Evolutionary conservation across 163 green algal genomes (phyloP).

Genomic region (Chlamydomonas reinhardtii): DNA sequence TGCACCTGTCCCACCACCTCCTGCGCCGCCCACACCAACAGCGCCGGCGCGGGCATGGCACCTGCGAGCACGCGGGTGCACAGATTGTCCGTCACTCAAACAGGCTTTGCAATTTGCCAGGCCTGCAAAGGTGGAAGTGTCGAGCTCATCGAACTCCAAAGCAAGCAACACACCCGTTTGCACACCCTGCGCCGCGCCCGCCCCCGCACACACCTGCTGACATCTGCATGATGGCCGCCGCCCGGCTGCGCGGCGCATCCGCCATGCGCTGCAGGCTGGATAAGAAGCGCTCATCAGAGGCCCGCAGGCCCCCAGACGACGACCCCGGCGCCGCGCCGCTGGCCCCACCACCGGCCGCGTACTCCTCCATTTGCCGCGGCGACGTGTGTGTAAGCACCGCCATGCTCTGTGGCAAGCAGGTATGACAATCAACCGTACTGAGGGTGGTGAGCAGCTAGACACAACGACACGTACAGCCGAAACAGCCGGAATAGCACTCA

Average conservation of each 20-base stretch:
- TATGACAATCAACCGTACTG: no score
- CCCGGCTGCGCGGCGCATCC: background rate
- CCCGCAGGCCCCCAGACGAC: background rate
- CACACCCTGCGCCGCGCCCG: no score
- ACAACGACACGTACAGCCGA: no score
- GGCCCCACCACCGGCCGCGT: background rate
- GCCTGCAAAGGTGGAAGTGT: no score
- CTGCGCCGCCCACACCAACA: constrained; percentile 19
- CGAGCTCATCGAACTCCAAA: no score
- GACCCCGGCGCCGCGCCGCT: no score
- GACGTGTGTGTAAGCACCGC: constrained; percentile 12
- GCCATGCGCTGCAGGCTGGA: constrained; percentile 9
- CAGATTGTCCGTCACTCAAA: no score
- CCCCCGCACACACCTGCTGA: constrained; percentile 14
- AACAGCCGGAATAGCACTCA: no score
- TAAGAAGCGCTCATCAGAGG: constrained; percentile 5
- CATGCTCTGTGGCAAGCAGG: constrained; percentile 18
- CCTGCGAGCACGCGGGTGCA: background rate
- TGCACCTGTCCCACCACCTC: constrained; percentile 2
- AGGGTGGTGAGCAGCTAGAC: no score
- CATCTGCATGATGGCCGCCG: constrained; percentile 20
- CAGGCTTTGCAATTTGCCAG: no score
- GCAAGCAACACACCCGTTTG: no score
- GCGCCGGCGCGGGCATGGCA: constrained; percentile 2
- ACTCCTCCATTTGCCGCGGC: background rate